Percentiles rank a stretch among this genome's conserved stretches.
phyloP scores from a whole-genome alignment of 306 rosid species.

The Vigna nakashimae region DNA sequence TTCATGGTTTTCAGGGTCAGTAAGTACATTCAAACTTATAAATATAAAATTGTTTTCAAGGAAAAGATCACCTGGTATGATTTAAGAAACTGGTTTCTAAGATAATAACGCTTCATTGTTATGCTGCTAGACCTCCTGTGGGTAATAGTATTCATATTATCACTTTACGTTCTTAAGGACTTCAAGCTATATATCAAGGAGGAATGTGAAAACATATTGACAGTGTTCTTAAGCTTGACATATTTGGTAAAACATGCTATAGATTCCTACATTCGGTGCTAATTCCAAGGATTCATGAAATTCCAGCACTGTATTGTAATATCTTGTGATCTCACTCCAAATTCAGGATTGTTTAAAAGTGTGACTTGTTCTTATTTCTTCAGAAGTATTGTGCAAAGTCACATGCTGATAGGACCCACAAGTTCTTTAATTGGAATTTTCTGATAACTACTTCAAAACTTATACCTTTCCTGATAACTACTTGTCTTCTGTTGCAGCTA shows the following conservation, averaged over 20 bases:
- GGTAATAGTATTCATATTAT: neutral
- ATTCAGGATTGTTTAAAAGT: conserved; percentile 4
- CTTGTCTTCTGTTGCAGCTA: conserved; percentile 59
- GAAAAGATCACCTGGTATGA: neutral
- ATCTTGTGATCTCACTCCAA: neutral
- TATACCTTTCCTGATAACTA: conserved; percentile 37
- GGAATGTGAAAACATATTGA: conserved; percentile 2
- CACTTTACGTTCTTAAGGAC: neutral
- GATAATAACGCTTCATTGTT: neutral
- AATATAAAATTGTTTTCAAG: conserved; percentile 14
- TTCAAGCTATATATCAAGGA: neutral
- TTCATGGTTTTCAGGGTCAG: neutral
- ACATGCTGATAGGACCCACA: conserved; percentile 18
- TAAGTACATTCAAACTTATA: conserved; percentile 2
- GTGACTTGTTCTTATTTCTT: neutral
- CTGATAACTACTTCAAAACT: no score
- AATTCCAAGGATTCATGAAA: conserved; percentile 10
- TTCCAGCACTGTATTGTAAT: conserved; percentile 24
- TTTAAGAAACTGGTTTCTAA: neutral
- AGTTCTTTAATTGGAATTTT: neutral
- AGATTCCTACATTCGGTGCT: neutral
- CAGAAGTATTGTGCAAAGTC: neutral
- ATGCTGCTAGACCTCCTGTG: neutral
- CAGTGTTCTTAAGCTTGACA: neutral
- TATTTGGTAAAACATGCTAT: conserved; percentile 7